phyloP scores from a whole-genome alignment of 148 eudicot species.

The Salicornia ramosissima region DNA sequence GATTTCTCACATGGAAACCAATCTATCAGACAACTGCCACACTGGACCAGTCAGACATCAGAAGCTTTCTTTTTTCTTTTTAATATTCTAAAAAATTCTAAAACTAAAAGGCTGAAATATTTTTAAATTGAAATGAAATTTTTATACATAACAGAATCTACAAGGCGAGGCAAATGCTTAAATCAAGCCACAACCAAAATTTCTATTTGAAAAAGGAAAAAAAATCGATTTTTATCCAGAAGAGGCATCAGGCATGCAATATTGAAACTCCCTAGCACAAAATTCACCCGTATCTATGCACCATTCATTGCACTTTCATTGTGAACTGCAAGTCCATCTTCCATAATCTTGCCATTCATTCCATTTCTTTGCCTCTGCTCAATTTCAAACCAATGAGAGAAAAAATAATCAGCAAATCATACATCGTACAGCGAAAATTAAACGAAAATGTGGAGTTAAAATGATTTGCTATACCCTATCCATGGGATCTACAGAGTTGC shows the following conservation, averaged over 20 bases:
- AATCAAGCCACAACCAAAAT: slow-evolving; percentile 9
- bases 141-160: slow-evolving; percentile 11
- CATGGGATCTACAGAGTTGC: slow-evolving; percentile 59
- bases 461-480: slow-evolving; percentile 59
- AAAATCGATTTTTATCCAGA: not conserved
- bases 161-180: slow-evolving; percentile 13
- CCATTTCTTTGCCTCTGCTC: slow-evolving; percentile 76
- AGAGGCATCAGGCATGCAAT: too few species aligned
- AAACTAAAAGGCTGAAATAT: too few species aligned
- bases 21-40: too few species aligned
- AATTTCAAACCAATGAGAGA: not conserved
- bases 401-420: not conserved
- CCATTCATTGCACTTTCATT: slow-evolving; percentile 59
- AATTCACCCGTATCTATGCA: slow-evolving; percentile 27
- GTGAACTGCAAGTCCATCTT: slow-evolving; percentile 50
- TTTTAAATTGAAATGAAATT: too few species aligned
- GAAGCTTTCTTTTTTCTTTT: too few species aligned
- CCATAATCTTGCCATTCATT: slow-evolving; percentile 66
- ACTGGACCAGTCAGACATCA: too few species aligned
- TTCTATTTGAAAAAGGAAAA: too few species aligned
- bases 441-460: not conserved
- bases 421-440: not conserved
- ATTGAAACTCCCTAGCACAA: not conserved
- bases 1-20: too few species aligned
- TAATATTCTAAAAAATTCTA: too few species aligned